Percentiles rank a stretch among this genome's conserved stretches.
phyloP scores from a whole-genome alignment of 306 rosid genomes.

The Cucurbita moschata region DNA sequence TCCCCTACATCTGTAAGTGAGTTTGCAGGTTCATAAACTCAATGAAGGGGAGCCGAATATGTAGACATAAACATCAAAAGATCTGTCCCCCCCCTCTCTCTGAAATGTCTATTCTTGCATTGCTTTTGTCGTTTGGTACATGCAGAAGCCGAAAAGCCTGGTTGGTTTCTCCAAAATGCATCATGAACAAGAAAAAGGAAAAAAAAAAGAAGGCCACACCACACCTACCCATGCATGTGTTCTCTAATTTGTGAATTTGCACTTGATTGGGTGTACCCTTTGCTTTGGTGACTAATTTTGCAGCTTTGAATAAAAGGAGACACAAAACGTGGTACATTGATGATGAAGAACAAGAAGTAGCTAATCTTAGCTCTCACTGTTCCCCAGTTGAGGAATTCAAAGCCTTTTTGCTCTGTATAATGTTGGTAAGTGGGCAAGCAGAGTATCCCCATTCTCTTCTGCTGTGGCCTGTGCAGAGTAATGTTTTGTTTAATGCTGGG shows the following conservation, averaged over 20 bases:
- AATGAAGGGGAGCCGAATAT: too few relatives aligned
- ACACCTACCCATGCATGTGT: neutral
- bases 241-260: neutral
- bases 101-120: neutral
- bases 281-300: neutral
- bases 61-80: neutral
- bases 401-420: slow-evolving; percentile 6
- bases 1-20: neutral
- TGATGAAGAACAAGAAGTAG: neutral
- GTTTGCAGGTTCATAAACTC: neutral
- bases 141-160: neutral
- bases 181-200: neutral
- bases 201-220: neutral
- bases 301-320: neutral
- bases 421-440: slow-evolving; percentile 28
- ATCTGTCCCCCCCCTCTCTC: neutral
- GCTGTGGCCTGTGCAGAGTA: neutral
- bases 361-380: neutral
- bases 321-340: slow-evolving; percentile 11
- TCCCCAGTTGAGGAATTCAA: slow-evolving; percentile 15
- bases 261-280: neutral
- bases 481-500: neutral
- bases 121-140: neutral
- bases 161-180: neutral
- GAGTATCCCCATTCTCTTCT: slow-evolving; percentile 12